These are phyloP conservation scores for Leccinum insolens DNA, from an alignment of 1,284 basidiomycete species.

Conservation along the genomic window DNA sequence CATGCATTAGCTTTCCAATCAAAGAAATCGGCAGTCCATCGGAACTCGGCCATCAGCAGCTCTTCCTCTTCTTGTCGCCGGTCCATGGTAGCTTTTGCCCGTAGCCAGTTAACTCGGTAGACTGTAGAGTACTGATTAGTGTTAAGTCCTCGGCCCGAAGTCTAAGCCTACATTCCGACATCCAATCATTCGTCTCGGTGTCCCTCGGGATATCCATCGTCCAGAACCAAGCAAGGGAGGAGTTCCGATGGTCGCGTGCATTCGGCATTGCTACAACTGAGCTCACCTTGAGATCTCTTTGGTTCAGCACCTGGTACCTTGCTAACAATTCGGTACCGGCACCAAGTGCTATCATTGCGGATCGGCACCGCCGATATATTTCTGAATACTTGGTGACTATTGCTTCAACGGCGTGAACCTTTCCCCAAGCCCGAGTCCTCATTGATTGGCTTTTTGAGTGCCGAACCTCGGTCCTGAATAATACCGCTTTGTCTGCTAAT, in stretches of 20 bases:
- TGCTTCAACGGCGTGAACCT: neutral
- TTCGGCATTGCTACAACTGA: neutral
- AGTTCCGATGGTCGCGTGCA: neutral
- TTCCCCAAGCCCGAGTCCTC: neutral
- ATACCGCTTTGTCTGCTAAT: neutral
- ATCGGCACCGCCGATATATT: neutral
- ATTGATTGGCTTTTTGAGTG: neutral
- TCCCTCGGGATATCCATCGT: neutral
- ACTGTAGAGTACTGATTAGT: neutral
- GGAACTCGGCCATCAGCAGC: neutral
- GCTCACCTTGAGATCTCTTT: neutral
- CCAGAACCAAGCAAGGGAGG: slow-evolving; percentile 3
- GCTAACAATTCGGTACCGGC: neutral
- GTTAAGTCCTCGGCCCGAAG: neutral
- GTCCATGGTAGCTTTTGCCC: neutral
- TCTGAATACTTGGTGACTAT: neutral
- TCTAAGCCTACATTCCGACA: slow-evolving; percentile 2
- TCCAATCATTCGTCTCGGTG: neutral
- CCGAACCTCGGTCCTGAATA: neutral
- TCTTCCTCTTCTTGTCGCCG: neutral
- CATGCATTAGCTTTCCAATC: neutral
- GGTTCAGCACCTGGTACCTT: neutral
- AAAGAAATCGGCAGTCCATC: neutral
- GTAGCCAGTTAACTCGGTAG: slow-evolving; percentile 3
- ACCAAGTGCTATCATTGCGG: neutral